Evolutionary conservation across 331 rosid genomes (phyloP).

Genomic region (Cydonia oblonga): DNA sequence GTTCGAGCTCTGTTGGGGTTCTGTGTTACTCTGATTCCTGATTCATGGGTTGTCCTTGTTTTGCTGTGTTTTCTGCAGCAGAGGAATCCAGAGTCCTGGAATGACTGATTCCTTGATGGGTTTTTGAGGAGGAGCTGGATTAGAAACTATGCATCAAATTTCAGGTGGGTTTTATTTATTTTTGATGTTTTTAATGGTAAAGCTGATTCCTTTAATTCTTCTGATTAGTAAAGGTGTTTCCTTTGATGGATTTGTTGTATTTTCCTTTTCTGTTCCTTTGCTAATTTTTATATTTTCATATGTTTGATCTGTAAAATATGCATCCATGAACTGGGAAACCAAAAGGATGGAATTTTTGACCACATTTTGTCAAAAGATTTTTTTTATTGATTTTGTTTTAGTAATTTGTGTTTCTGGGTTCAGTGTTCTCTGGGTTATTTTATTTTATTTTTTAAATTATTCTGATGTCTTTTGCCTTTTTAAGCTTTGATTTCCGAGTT

Average conservation of each 20-base stretch:
- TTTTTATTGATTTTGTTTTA: neutral
- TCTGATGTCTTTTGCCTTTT: neutral
- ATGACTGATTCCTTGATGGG: constrained; percentile 18
- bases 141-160: neutral
- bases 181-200: neutral
- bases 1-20: constrained; percentile 20
- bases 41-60: constrained; percentile 19
- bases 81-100: constrained; percentile 13
- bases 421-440: neutral
- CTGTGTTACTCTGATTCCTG: constrained; percentile 9
- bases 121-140: constrained; percentile 8
- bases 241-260: neutral
- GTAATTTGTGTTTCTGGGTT: neutral
- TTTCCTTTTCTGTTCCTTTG: neutral
- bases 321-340: neutral
- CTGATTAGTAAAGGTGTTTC: neutral
- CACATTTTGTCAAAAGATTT: neutral
- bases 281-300: neutral
- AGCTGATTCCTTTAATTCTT: constrained; percentile 2
- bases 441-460: neutral
- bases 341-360: neutral
- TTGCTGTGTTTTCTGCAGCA: constrained; percentile 3
- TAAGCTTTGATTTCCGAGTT: neutral
- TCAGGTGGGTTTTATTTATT: constrained; percentile 2
- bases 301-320: neutral